Percentiles rank a stretch among this genome's conserved stretches.
These are phyloP conservation scores for Micractinium conductrix DNA, from an alignment of 139 green algal species.

Conservation along the genomic window DNA sequence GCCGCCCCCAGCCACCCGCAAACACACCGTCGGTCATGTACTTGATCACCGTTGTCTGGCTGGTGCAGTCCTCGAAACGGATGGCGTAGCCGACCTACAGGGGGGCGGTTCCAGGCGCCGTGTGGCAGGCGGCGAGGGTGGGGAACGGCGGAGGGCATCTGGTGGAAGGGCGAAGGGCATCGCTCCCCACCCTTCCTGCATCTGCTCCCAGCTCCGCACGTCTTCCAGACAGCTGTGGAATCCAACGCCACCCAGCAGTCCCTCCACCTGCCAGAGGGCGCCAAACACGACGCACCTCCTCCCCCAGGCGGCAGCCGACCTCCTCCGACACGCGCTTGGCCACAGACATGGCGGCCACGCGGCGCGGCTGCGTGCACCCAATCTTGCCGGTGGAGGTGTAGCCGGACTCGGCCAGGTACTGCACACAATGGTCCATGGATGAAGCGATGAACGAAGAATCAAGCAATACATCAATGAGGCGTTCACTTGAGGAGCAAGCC, in stretches of 20 bases:
- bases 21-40: constrained; percentile 99
- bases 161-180: too few relatives aligned
- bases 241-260: neutral
- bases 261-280: neutral
- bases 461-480: too few relatives aligned
- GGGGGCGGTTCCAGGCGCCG: too few relatives aligned
- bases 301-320: constrained; percentile 83
- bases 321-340: constrained; percentile 98
- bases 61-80: constrained; percentile 97
- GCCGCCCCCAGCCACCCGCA: too few relatives aligned
- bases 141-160: neutral
- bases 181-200: too few relatives aligned
- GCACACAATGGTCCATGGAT: too few relatives aligned
- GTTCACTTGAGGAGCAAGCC: too few relatives aligned
- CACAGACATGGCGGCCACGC: constrained; percentile 96
- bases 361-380: constrained; percentile 93
- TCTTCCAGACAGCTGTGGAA: too few relatives aligned
- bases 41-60: constrained; percentile 92
- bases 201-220: too few relatives aligned
- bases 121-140: neutral
- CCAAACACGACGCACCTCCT: constrained; percentile 70
- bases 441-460: too few relatives aligned
- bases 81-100: constrained; percentile 96
- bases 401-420: constrained; percentile 94
- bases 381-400: constrained; percentile 83